Percentiles rank a stretch among this genome's conserved stretches.
phyloP scores from a whole-genome alignment of 1,284 basidiomycete species.

The Ceratobasidium theobromae region DNA sequence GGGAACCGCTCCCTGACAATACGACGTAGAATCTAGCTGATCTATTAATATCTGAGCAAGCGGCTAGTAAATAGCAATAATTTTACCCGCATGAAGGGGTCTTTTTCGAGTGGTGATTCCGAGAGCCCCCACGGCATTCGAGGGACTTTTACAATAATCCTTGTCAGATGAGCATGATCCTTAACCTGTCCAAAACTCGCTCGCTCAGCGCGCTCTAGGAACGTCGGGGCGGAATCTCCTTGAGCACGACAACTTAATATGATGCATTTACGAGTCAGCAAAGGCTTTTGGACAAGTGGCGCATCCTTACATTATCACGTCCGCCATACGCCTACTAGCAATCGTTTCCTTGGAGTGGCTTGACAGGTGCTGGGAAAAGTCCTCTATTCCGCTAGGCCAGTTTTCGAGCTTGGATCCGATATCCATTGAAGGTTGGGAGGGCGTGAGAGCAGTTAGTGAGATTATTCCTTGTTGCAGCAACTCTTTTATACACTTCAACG shows the following conservation, averaged over 20 bases:
- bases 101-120: neutral
- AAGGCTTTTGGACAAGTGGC: neutral
- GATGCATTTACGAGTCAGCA: neutral
- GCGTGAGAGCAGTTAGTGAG: neutral
- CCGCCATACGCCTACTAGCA: neutral
- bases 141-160: neutral
- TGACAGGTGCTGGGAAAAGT: neutral
- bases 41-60: neutral
- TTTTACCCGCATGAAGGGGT: neutral
- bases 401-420: neutral
- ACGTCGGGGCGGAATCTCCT: neutral
- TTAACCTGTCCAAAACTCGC: neutral
- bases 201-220: neutral
- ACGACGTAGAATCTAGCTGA: neutral
- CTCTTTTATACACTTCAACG: neutral
- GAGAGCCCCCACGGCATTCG: neutral
- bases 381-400: neutral
- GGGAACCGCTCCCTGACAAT: neutral
- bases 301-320: neutral
- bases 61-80: neutral
- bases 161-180: neutral
- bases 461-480: neutral
- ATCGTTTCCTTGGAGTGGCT: neutral
- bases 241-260: neutral
- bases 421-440: neutral